A percentile compares a stretch with the other conserved stretches of the same genome.
phyloP scores from a whole-genome alignment of 176 grass and related monocot species.

The sorghum (Sorghum bicolor) region DNA sequence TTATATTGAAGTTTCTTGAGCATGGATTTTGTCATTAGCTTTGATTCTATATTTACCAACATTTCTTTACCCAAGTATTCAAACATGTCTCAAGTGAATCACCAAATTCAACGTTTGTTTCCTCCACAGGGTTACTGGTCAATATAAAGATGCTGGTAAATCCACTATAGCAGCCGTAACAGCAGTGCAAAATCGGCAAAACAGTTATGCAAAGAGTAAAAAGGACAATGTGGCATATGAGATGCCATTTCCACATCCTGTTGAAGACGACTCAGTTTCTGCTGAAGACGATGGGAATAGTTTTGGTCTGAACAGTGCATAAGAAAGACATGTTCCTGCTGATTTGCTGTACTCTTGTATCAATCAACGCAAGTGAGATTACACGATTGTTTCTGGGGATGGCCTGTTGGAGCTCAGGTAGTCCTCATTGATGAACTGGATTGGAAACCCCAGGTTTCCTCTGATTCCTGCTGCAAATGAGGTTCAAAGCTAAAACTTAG shows the following conservation, averaged over 20 bases:
- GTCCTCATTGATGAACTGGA: background rate
- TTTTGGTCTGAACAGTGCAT: background rate
- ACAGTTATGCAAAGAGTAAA: background rate
- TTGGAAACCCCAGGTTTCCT: background rate
- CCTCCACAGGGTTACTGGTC: conserved; percentile 59
- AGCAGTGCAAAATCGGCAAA: background rate
- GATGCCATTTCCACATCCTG: background rate
- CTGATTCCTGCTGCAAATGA: background rate
- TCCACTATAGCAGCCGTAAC: background rate
- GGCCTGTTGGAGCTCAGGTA: background rate
- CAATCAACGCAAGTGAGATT: background rate
- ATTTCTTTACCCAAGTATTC: background rate
- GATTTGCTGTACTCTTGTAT: conserved; percentile 8
- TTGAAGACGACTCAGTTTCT: background rate
- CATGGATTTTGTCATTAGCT: background rate
- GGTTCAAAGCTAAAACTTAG: background rate
- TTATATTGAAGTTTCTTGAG: background rate
- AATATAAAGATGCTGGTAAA: conserved; percentile 48
- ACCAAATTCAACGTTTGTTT: background rate
- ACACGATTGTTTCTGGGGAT: conserved; percentile 8
- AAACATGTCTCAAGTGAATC: background rate
- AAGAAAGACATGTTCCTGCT: background rate
- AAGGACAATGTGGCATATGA: background rate
- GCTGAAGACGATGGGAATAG: background rate
- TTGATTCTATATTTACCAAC: background rate